phyloP scores from a whole-genome alignment of 2,329 filamentous ascomycete genomes.

The Polychaeton citri region DNA sequence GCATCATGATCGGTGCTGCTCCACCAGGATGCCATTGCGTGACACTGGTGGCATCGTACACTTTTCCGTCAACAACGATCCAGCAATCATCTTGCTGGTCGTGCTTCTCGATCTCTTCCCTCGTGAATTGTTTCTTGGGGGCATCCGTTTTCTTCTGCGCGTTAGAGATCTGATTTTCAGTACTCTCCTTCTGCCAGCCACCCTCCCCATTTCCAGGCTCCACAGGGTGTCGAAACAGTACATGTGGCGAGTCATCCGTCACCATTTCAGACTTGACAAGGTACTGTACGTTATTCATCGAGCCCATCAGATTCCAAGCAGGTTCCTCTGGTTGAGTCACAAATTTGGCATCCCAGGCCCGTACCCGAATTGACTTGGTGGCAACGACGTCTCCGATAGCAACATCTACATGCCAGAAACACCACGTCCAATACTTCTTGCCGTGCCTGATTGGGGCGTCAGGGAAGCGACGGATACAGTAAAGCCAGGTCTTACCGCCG shows the following conservation, averaged over 20 bases:
- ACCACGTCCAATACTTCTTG: constrained; percentile 42
- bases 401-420: constrained; percentile 40
- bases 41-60: constrained; percentile 37
- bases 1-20: constrained; percentile 33
- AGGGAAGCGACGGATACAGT: constrained; percentile 36
- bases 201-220: constrained; percentile 31
- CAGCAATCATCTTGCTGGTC: constrained; percentile 36
- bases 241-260: constrained; percentile 19
- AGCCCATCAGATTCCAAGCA: constrained; percentile 36
- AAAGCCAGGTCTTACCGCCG: constrained; percentile 34
- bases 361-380: constrained; percentile 31
- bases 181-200: constrained; percentile 40
- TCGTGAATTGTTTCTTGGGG: constrained; percentile 39
- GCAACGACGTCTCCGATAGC: constrained; percentile 30
- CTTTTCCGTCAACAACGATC: constrained; percentile 40
- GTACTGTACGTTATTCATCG: constrained; percentile 44
- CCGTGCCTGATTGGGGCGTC: constrained; percentile 37
- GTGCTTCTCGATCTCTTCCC: constrained; percentile 42
- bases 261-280: constrained; percentile 28
- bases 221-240: constrained; percentile 35
- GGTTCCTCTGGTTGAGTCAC: constrained; percentile 36
- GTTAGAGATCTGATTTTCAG: constrained; percentile 31
- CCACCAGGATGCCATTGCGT: constrained; percentile 39
- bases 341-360: constrained; percentile 38
- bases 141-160: constrained; percentile 31